A percentile compares a stretch with the other conserved stretches of the same genome.
Conservation (phyloP, 2,329 filamentous ascomycete species). For the Aspergillus sp. region DNA sequence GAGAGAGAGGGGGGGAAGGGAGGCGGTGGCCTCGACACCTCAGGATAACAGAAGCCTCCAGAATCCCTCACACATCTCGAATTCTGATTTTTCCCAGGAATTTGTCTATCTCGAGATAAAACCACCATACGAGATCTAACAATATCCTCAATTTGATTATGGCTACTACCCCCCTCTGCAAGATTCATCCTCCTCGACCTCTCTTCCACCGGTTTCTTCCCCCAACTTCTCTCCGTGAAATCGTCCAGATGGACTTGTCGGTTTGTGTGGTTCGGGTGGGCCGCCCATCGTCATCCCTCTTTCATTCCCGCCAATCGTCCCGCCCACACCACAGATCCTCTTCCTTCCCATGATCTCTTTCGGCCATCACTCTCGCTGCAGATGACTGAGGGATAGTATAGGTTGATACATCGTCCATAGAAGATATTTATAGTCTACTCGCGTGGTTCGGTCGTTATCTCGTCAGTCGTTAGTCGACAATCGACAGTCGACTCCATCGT, state of each 20-base stretch:
- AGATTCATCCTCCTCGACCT: background rate
- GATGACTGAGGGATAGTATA: background rate
- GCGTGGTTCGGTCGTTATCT: too few species aligned
- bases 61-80: background rate
- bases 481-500: too few species aligned
- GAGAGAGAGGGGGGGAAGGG: background rate
- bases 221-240: background rate
- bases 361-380: background rate
- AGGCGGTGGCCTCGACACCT: background rate
- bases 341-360: slow-evolving; percentile 1
- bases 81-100: background rate
- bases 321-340: slow-evolving; percentile 14
- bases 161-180: background rate
- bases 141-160: background rate
- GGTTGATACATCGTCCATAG: background rate
- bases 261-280: slow-evolving; percentile 41
- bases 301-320: slow-evolving; percentile 34
- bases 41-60: background rate
- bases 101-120: background rate
- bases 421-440: too few species aligned
- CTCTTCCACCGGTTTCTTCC: background rate
- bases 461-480: too few species aligned
- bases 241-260: background rate
- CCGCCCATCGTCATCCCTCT: slow-evolving; percentile 38
- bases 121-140: background rate